These are phyloP conservation scores for Claviceps spartinae DNA, from an alignment of 2,329 filamentous ascomycete species.

Conservation along the genomic window DNA sequence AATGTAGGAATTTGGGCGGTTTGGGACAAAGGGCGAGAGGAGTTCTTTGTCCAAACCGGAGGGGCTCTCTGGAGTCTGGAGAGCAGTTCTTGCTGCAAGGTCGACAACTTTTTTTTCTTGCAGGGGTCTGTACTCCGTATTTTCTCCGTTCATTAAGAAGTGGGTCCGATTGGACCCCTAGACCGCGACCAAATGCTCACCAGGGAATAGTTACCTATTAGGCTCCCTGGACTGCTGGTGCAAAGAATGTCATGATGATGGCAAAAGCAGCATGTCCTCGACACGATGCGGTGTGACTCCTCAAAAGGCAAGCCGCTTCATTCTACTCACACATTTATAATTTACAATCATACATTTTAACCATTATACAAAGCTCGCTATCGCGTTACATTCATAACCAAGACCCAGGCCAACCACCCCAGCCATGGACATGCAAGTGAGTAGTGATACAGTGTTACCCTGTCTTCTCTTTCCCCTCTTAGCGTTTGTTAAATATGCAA, in stretches of 20 bases:
- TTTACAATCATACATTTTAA: neutral
- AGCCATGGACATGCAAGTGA: conserved; percentile 5
- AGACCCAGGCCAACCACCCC: conserved; percentile 7
- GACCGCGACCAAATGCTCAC: neutral
- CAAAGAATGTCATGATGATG: too few relatives aligned
- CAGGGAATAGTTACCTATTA: too few relatives aligned
- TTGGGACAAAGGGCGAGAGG: neutral
- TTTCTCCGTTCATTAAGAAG: neutral
- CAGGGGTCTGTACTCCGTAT: too few relatives aligned
- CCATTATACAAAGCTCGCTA: conserved; percentile 1
- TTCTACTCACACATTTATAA: neutral
- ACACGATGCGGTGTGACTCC: too few relatives aligned
- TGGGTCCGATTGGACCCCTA: neutral
- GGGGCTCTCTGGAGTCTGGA: too few relatives aligned
- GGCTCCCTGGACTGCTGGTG: too few relatives aligned
- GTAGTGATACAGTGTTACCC: neutral
- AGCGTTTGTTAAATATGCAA: neutral
- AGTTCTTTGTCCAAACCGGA: neutral
- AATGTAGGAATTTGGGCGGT: neutral
- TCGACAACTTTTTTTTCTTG: neutral
- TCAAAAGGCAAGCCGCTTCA: neutral
- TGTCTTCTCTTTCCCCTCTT: conserved; percentile 1
- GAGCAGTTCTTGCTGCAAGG: too few relatives aligned
- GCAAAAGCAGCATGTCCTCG: too few relatives aligned
- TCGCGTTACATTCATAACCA: conserved; percentile 8